A percentile compares a stretch with the other conserved stretches of the same genome.
These are phyloP conservation scores for Candida berthetii DNA, from an alignment of 805 yeast species.

Conservation along the genomic window DNA sequence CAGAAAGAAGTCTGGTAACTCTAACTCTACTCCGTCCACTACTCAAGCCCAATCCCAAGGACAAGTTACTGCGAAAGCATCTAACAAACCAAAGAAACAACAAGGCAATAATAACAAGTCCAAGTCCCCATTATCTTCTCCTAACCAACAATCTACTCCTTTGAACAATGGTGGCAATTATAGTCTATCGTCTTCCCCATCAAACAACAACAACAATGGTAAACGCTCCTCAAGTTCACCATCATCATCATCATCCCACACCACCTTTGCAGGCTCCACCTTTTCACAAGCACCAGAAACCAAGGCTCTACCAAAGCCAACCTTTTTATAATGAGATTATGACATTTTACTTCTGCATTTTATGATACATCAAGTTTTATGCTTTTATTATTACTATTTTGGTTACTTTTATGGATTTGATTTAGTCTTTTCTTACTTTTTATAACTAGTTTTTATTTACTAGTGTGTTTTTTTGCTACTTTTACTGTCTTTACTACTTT, in stretches of 20 bases:
- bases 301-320: constrained; percentile 10
- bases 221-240: neutral
- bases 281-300: constrained; percentile 9
- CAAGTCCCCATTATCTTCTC: neutral
- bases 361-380: no score
- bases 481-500: no score
- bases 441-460: no score
- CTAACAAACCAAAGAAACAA: neutral
- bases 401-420: neutral
- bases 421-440: no score
- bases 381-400: no score
- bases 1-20: neutral
- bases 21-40: no score
- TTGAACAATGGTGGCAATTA: neutral
- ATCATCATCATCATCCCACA: neutral
- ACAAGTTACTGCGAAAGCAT: neutral
- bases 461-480: no score
- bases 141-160: no score
- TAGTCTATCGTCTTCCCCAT: neutral
- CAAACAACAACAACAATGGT: neutral
- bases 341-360: no score
- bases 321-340: constrained; percentile 6
- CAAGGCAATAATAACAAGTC: no score
- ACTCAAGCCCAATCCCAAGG: neutral
- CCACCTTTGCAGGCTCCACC: constrained; percentile 7